Evolutionary conservation across 345 rosid genomes (phyloP).

Genomic region (Rhizophora mangle): DNA sequence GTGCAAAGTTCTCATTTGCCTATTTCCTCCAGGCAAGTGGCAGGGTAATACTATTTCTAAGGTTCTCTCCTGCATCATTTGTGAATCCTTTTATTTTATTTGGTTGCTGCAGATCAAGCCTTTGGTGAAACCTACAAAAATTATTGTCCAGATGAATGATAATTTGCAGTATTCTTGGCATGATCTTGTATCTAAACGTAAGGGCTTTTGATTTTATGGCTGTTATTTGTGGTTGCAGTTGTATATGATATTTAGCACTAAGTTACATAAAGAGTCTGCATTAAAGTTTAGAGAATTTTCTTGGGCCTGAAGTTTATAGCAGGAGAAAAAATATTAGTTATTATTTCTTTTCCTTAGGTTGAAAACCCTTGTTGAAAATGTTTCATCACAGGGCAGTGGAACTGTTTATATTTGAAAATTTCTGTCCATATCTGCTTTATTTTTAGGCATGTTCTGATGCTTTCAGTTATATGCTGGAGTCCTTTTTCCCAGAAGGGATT

Average conservation of each 20-base stretch:
- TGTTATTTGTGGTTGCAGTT: neutral
- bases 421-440: too few species aligned
- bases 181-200: slow-evolving; percentile 86
- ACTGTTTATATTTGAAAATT: too few species aligned
- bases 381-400: too few species aligned
- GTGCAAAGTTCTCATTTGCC: slow-evolving; percentile 83
- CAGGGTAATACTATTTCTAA: neutral
- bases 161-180: slow-evolving; percentile 82
- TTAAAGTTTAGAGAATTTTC: neutral
- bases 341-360: too few species aligned
- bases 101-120: slow-evolving; percentile 70
- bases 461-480: too few species aligned
- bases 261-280: neutral
- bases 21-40: slow-evolving; percentile 81
- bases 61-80: neutral
- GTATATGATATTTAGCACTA: neutral
- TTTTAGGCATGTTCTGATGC: too few species aligned
- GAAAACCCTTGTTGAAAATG: too few species aligned
- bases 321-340: too few species aligned
- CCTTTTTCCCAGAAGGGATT: neutral
- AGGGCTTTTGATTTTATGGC: slow-evolving; percentile 15
- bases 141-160: slow-evolving; percentile 44
- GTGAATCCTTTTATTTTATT: slow-evolving; percentile 3
- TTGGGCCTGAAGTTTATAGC: too few species aligned
- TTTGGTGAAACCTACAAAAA: slow-evolving; percentile 70